Base-by-base conservation (phyloP, 768 basidiomycete genomes). In the Naganishia antarctica region DNA sequence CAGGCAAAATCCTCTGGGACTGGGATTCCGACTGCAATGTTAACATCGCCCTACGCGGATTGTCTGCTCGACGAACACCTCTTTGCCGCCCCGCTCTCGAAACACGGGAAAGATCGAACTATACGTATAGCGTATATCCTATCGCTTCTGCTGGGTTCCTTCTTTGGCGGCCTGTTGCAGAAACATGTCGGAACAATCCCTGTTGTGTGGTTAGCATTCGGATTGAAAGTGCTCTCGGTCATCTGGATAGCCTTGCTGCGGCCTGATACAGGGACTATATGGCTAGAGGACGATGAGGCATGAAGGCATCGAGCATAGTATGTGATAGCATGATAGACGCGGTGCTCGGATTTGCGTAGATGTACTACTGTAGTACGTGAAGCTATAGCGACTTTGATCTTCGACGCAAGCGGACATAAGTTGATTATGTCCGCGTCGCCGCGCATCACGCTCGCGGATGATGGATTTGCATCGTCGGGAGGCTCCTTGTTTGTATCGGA, bases 401-500 rank as follows among this genome's bases (percentile, higher is more conserved):
- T 15, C 8, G 15, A 37, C 34, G 15, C 34, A 7, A 37, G 34
- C 34, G 34, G 34, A 37, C 34, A 37, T 37, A 15, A 7, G 15
- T 15, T 37, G 7, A 7, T 15, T 15, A 7, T 37, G 8, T 37
- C 34, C 34, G 34, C 34, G 34, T 15, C 15, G 34, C n/a, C n/a
- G n/a, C n/a, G n/a, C n/a, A n/a, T n/a, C n/a, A n/a, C n/a, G n/a
- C n/a, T n/a, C n/a, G n/a, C n/a, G n/a, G n/a, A n/a, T n/a, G n/a
- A n/a, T n/a, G n/a, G n/a, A n/a, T n/a, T n/a, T n/a, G n/a, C 34
- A 18, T 11, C 43, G 43, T 9, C 37, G 21, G 53, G 53, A 57
- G 53, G 53, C 53, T 57, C 53, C 53, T 57, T 40, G 53, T 51
- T 49, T 57, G 53, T 57, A 57, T 57, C 53, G 53, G 53, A 57